Evolutionary conservation across 345 rosid species (phyloP).

Genomic region (Populus nigra): DNA sequence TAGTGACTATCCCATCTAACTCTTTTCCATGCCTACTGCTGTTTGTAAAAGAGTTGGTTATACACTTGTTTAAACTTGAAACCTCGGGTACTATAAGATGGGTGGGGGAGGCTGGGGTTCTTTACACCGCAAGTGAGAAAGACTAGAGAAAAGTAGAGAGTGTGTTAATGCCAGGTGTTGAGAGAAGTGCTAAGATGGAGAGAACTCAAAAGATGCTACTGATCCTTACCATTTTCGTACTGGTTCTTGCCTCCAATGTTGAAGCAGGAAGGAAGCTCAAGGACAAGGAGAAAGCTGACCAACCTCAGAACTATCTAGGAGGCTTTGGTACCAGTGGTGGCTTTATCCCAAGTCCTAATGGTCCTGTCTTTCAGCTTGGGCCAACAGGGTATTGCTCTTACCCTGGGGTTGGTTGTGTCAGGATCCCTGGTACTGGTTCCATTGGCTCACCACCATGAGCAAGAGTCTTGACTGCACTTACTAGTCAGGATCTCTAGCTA

Average conservation of each 20-base stretch:
- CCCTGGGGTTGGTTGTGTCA: conserved; percentile 36
- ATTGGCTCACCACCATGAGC: conserved; percentile 11
- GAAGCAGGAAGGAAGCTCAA: conserved; percentile 24
- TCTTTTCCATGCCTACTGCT: neutral
- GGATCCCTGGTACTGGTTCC: conserved; percentile 20
- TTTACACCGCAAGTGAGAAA: neutral
- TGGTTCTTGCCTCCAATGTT: conserved; percentile 7
- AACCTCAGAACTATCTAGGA: conserved; percentile 32
- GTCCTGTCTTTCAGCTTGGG: conserved; percentile 24
- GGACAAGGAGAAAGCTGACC: conserved; percentile 20
- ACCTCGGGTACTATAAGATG: neutral
- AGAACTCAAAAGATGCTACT: neutral
- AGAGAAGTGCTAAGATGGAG: neutral
- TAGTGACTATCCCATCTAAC: neutral
- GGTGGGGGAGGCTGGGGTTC: neutral
- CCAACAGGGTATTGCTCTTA: conserved; percentile 30
- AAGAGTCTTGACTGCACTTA: neutral
- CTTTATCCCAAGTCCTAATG: conserved; percentile 26
- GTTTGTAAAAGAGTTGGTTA: neutral
- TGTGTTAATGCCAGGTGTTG: neutral
- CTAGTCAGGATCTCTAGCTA: neutral
- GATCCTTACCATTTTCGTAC: conserved; percentile 9
- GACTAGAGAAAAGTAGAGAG: neutral
- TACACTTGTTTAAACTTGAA: neutral
- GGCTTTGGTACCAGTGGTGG: conserved; percentile 28